Conservation (phyloP, 2,329 filamentous ascomycete genomes). For the Fusarium sp. region DNA sequence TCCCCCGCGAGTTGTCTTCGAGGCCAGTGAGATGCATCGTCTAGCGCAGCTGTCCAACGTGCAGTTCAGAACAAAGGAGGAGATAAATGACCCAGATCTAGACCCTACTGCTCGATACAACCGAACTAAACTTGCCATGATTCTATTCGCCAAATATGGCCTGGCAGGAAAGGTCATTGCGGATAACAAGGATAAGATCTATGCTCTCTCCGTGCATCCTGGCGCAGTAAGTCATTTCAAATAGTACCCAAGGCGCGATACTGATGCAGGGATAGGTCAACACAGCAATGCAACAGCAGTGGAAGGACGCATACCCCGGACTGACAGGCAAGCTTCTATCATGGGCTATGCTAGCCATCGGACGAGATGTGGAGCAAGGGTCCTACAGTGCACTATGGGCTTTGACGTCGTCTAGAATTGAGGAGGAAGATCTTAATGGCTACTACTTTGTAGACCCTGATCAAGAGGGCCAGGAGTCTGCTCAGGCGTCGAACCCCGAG, state of each 20-base stretch:
- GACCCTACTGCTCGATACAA: constrained; percentile 56
- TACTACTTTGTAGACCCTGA: constrained; percentile 59
- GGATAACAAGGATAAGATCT: constrained; percentile 57
- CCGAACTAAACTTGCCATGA: constrained; percentile 59
- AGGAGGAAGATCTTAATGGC: constrained; percentile 59
- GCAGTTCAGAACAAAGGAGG: constrained; percentile 56
- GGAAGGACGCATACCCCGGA: constrained; percentile 61
- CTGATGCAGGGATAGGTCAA: constrained; percentile 52
- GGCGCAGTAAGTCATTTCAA: constrained; percentile 14
- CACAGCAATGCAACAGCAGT: constrained; percentile 60
- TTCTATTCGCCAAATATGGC: constrained; percentile 59
- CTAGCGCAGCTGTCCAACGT: constrained; percentile 52
- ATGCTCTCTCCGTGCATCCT: constrained; percentile 57
- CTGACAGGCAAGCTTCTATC: constrained; percentile 56
- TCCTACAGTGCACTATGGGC: constrained; percentile 60
- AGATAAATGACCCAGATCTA: constrained; percentile 57
- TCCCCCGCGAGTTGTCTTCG: constrained; percentile 57
- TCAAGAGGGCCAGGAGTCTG: constrained; percentile 55
- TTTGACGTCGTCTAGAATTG: constrained; percentile 57
- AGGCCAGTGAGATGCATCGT: constrained; percentile 58
- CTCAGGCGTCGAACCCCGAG: constrained; percentile 56
- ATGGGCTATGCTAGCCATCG: constrained; percentile 52
- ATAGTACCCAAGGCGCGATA: fast-evolving
- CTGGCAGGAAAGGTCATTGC: constrained; percentile 58
- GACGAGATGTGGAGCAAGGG: constrained; percentile 58